phyloP scores from a whole-genome alignment of 192 early-diverging fungal genomes.

The Dispira simplex region DNA sequence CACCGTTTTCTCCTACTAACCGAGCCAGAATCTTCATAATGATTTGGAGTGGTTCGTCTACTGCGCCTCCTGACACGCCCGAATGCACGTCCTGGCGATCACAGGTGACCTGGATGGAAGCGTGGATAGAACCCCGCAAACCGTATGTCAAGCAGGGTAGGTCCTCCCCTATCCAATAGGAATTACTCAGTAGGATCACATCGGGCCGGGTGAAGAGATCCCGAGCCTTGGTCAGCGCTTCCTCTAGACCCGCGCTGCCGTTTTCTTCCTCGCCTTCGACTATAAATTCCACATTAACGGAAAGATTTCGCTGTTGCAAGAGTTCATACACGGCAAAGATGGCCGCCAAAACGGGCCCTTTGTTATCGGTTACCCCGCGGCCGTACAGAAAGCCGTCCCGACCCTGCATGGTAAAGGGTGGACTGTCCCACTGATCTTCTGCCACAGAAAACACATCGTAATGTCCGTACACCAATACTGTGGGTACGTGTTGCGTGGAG shows the following conservation, averaged over 20 bases:
- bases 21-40: slow-evolving; percentile 44
- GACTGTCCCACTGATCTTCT: slow-evolving; percentile 39
- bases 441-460: slow-evolving; percentile 70
- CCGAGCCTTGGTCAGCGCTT: slow-evolving; percentile 33
- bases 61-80: slow-evolving; percentile 59
- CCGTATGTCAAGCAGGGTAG: slow-evolving; percentile 68
- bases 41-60: slow-evolving; percentile 50
- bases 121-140: slow-evolving; percentile 55
- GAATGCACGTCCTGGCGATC: slow-evolving; percentile 50
- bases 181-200: slow-evolving; percentile 34
- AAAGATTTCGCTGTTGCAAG: slow-evolving; percentile 33
- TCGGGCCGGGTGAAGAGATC: slow-evolving; percentile 17
- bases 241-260: slow-evolving; percentile 49
- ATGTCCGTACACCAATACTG: slow-evolving; percentile 62
- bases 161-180: slow-evolving; percentile 66
- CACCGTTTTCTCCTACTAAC: slow-evolving; percentile 35
- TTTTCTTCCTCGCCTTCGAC: slow-evolving; percentile 72
- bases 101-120: slow-evolving; percentile 33
- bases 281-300: slow-evolving; percentile 52
- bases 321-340: slow-evolving; percentile 58
- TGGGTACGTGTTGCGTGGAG: slow-evolving; percentile 15
- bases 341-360: slow-evolving; percentile 57
- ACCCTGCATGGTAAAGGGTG: slow-evolving; percentile 48
- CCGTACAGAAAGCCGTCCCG: slow-evolving; percentile 60
- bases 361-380: slow-evolving; percentile 67